Evolutionary conservation across 192 early-diverging fungal species (phyloP).

Genomic region (Pecoramyces ruminantium): DNA sequence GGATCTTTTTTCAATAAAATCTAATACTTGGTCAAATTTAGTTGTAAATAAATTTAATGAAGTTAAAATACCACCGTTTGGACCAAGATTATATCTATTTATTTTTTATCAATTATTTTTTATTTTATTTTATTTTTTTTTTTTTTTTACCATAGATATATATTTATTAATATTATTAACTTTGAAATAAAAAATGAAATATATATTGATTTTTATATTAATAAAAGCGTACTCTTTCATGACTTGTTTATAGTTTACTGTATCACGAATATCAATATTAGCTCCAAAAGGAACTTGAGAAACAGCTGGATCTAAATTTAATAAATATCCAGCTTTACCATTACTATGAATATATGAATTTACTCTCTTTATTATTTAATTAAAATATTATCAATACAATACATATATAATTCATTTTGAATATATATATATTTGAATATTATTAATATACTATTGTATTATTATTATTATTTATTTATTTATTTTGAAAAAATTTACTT

Average conservation of each 20-base stretch:
- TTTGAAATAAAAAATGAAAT: no score
- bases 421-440: no score
- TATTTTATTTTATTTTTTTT: not conserved
- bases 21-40: conserved; percentile 93
- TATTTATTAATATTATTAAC: no score
- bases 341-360: conserved; percentile 67
- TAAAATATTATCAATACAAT: not conserved
- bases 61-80: conserved; percentile 93
- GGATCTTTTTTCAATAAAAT: conserved; percentile 64
- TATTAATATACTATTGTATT: no score
- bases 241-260: conserved; percentile 95
- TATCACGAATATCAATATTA: conserved; percentile 95
- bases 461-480: no score
- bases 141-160: no score
- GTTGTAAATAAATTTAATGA: conserved; percentile 92
- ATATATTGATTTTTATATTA: no score
- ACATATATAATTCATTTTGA: no score
- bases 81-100: conserved; percentile 73
- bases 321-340: conserved; percentile 61
- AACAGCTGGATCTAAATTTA: conserved; percentile 94
- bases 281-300: conserved; percentile 69
- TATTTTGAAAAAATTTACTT: conserved; percentile 26
- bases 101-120: not conserved
- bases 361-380: conserved; percentile 32
- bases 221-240: conserved; percentile 66